phyloP scores from a whole-genome alignment of 1,139 yeast genomes.

The Candida sp. region DNA sequence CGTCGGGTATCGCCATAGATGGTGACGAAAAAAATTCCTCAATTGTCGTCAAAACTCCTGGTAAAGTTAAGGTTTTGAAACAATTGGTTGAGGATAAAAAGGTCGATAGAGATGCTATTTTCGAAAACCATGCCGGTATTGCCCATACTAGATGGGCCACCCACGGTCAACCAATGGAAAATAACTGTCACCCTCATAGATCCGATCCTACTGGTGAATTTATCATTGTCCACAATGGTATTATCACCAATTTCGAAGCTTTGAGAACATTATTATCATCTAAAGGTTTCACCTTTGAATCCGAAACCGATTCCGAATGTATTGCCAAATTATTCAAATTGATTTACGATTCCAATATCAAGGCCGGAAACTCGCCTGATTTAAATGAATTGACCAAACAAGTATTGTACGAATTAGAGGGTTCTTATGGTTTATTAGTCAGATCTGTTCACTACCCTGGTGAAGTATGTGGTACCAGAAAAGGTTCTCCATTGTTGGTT shows the following conservation, averaged over 20 bases:
- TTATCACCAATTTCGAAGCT: constrained; percentile 92
- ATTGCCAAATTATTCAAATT: constrained; percentile 95
- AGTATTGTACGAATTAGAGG: constrained; percentile 91
- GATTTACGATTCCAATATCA: constrained; percentile 75
- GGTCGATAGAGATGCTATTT: constrained; percentile 57
- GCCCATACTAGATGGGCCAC: constrained; percentile 99
- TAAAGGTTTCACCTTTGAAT: constrained; percentile 81
- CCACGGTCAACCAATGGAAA: constrained; percentile 87
- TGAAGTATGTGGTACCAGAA: constrained; percentile 96
- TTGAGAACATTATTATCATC: constrained; percentile 74
- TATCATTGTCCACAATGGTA: constrained; percentile 96
- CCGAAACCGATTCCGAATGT: constrained; percentile 97
- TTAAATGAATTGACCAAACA: constrained; percentile 91
- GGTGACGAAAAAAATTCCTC: constrained; percentile 61
- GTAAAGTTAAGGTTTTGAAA: constrained; percentile 84
- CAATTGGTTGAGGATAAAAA: constrained; percentile 58
- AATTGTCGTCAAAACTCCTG: constrained; percentile 76
- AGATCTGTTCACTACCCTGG: constrained; percentile 92
- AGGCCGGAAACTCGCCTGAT: constrained; percentile 52
- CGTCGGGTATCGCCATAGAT: constrained; percentile 94
- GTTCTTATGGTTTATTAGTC: constrained; percentile 95
- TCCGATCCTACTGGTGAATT: constrained; percentile 83
- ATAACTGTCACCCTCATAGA: constrained; percentile 95
- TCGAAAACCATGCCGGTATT: constrained; percentile 89
- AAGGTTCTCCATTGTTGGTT: constrained; percentile 95